Percentiles rank a stretch among this genome's conserved stretches.
These are phyloP conservation scores for Fusarium illudens DNA, from an alignment of 2,329 filamentous ascomycete species.

Conservation along the genomic window DNA sequence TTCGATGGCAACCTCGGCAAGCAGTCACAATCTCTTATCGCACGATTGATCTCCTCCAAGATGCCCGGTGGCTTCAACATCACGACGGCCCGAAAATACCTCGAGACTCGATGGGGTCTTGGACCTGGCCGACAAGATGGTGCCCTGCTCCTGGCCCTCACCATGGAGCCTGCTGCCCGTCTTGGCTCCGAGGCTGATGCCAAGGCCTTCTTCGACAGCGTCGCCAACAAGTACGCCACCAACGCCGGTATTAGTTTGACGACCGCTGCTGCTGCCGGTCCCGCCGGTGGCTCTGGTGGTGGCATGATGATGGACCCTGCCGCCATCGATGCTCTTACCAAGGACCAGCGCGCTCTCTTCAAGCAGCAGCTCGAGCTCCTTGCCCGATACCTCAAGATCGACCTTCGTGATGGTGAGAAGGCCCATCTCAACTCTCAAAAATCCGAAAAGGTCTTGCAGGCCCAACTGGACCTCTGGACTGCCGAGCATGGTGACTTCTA, in stretches of 20 bases:
- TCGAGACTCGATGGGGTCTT: constrained; percentile 93
- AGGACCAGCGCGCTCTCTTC: constrained; percentile 94
- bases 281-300: constrained; percentile 72
- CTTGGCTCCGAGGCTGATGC: constrained; percentile 89
- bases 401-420: constrained; percentile 96
- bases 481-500: constrained; percentile 97
- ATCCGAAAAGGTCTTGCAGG: constrained; percentile 86
- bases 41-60: constrained; percentile 95
- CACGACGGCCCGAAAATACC: constrained; percentile 91
- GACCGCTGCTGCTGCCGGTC: constrained; percentile 76
- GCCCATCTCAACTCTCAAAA: constrained; percentile 85
- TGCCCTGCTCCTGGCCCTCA: constrained; percentile 85
- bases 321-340: constrained; percentile 94
- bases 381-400: constrained; percentile 95
- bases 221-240: constrained; percentile 87
- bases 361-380: constrained; percentile 98
- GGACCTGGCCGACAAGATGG: constrained; percentile 89
- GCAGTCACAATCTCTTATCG: constrained; percentile 91
- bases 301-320: constrained; percentile 99
- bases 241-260: constrained; percentile 85
- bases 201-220: constrained; percentile 89
- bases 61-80: constrained; percentile 99
- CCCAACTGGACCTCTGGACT: constrained; percentile 93
- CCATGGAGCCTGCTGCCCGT: constrained; percentile 89
- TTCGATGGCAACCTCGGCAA: constrained; percentile 99